Percentiles rank a stretch among this genome's conserved stretches.
Evolutionary conservation across 2,329 filamentous ascomycete genomes (phyloP).

Genomic region (Apiospora malaysiana): DNA sequence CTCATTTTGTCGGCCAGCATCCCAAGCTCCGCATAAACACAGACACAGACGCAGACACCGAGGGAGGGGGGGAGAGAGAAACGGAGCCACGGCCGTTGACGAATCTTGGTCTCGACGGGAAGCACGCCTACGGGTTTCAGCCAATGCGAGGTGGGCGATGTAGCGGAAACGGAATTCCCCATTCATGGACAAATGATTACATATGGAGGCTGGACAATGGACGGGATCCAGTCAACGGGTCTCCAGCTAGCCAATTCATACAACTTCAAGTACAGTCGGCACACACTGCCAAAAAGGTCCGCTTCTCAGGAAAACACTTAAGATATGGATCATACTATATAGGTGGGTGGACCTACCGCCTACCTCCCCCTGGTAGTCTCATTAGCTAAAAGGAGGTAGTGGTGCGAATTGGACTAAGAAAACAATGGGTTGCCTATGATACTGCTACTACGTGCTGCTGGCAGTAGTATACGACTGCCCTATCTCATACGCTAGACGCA

Average conservation of each 20-base stretch:
- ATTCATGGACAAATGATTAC: background rate
- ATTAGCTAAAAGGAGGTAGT: background rate
- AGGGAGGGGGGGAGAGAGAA: background rate
- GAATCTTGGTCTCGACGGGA: slow-evolving; percentile 10
- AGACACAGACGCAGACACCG: background rate
- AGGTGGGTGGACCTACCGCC: background rate
- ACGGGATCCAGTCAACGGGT: background rate
- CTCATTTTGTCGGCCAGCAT: slow-evolving; percentile 3
- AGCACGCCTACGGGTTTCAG: slow-evolving; percentile 12
- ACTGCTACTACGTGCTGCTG: background rate
- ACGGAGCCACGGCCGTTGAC: slow-evolving; percentile 3
- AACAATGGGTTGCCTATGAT: background rate
- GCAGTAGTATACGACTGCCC: background rate
- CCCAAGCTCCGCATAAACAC: background rate
- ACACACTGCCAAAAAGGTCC: background rate
- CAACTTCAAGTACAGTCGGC: background rate
- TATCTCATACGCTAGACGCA: slow-evolving; percentile 8
- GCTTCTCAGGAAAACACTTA: slow-evolving; percentile 1
- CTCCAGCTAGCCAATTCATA: background rate
- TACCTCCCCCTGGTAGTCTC: slow-evolving; percentile 5
- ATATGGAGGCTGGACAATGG: slow-evolving; percentile 8
- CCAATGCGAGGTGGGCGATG: background rate
- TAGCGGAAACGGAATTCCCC: slow-evolving; percentile 2
- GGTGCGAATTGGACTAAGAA: background rate
- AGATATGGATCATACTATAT: background rate